A percentile compares a stretch with the other conserved stretches of the same genome.
phyloP scores from a whole-genome alignment of 257 asterid species.

The Capsicum rhomboideum region DNA sequence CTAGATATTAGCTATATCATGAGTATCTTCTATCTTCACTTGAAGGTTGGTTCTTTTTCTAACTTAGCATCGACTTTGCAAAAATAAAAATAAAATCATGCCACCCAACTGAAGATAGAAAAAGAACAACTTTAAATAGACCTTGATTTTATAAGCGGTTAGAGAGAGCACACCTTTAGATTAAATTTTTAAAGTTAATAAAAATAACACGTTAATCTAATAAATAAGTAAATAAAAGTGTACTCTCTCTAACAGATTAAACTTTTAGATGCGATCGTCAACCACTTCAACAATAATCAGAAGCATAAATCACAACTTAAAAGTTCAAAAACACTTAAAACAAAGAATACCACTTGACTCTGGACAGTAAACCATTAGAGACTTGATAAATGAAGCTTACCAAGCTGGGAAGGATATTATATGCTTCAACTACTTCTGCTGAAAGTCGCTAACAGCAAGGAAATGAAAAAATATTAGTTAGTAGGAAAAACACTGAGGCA shows the following conservation, averaged over 20 bases:
- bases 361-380: not conserved
- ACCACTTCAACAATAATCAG: not conserved
- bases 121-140: not conserved
- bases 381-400: conserved; percentile 29
- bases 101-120: not conserved
- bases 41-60: not conserved
- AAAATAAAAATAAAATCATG: not conserved
- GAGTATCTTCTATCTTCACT: not conserved
- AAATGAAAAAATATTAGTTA: not conserved
- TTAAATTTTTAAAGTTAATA: not conserved
- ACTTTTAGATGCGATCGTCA: not conserved
- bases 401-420: conserved; percentile 78
- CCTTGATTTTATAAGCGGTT: not conserved
- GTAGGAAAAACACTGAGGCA: not conserved
- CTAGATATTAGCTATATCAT: not conserved
- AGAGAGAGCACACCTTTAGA: not conserved
- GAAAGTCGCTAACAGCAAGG: conserved; percentile 45
- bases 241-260: not conserved
- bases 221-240: not conserved
- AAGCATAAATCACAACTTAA: not conserved
- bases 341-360: not conserved
- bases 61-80: not conserved
- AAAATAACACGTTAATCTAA: not conserved
- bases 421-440: conserved; percentile 70
- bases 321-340: not conserved